Evolutionary conservation across 352 stramenopile species (phyloP), one percentile per base, ranked within the genome.

Genomic region (Plasmopara viticola): DNA sequence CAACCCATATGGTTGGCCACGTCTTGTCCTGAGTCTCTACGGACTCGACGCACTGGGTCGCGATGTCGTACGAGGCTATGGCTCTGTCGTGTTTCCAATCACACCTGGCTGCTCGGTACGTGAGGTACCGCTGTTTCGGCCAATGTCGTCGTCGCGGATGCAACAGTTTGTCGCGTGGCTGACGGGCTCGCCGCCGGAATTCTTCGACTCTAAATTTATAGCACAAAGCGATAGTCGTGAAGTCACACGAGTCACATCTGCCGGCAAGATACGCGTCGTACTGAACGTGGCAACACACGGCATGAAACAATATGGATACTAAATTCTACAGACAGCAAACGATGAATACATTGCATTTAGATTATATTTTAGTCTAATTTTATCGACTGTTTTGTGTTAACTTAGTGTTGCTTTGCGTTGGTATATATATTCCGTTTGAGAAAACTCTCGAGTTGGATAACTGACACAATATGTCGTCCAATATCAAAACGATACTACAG

Each of bases 1-100:
- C 0, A 98, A 97, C 56, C 84, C 90, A 7, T 96, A 93, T 56
- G 95, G 95, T 6, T 98, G 95, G 95, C 94, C 95, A 28, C 72
- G 94, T 9, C 65, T 98, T 12, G 87, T 95, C 7, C 62, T 98
- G 10, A 96, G 80, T 54, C 49, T 89, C 34, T 87, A 87, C 53
- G 78, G 86, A 35, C 77, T 98, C 38, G 95, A 98, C 61, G 77
- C 70, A 10, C 45, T 98, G 8, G 91, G 91, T 4, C 69, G 91
- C 13, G 90, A 98, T 54, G 79, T 97, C 38, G 64, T 98, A 9
- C 68, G 77, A 38, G 94, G 95, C 28, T 98, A 98, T 59, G 87
- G 92, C 9, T 94, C 86, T 9, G 64, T 96, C 9, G 61, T 85
- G 15, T 72, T 98, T 17, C 94, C 93, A 0, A 82, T 74, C 4